phyloP scores from a whole-genome alignment of 495 filamentous ascomycete genomes.

The Penicillium simplicissimum region DNA sequence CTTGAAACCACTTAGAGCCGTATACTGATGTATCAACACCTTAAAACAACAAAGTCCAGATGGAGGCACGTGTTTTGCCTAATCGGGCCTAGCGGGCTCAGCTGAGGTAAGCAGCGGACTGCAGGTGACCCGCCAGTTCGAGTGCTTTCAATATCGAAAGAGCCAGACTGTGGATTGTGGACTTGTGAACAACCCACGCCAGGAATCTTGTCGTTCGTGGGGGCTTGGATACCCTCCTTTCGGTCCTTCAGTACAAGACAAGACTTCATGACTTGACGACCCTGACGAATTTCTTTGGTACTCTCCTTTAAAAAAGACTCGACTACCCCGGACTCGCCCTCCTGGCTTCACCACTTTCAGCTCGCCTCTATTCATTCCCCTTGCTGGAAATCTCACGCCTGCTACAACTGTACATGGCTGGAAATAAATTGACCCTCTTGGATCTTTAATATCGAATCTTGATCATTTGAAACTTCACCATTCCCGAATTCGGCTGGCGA shows the following conservation, averaged over 20 bases:
- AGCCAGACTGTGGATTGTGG: neutral
- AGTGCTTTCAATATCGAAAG: constrained; percentile 11
- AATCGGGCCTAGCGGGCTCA: constrained; percentile 14
- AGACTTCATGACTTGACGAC: constrained; percentile 48
- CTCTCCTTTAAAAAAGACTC: constrained; percentile 28
- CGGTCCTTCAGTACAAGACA: constrained; percentile 27
- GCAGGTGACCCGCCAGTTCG: constrained; percentile 17
- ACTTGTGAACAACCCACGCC: constrained; percentile 1
- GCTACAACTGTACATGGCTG: constrained; percentile 9
- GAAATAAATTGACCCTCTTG: neutral
- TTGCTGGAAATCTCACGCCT: neutral
- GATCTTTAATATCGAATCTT: neutral
- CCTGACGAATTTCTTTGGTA: constrained; percentile 50
- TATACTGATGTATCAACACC: neutral
- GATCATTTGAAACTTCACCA: neutral
- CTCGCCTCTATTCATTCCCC: neutral
- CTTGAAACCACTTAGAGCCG: neutral
- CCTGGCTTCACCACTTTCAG: neutral
- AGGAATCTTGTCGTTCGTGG: constrained; percentile 10
- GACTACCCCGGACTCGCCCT: constrained; percentile 12
- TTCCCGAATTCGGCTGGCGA: neutral
- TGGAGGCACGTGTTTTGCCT: constrained; percentile 11
- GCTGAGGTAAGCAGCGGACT: constrained; percentile 15
- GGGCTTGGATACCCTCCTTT: constrained; percentile 11
- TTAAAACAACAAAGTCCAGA: neutral